Evolutionary conservation across 768 basidiomycete species (phyloP), one percentile per base, ranked within the genome.

Genomic region (Hericium rajendrae): DNA sequence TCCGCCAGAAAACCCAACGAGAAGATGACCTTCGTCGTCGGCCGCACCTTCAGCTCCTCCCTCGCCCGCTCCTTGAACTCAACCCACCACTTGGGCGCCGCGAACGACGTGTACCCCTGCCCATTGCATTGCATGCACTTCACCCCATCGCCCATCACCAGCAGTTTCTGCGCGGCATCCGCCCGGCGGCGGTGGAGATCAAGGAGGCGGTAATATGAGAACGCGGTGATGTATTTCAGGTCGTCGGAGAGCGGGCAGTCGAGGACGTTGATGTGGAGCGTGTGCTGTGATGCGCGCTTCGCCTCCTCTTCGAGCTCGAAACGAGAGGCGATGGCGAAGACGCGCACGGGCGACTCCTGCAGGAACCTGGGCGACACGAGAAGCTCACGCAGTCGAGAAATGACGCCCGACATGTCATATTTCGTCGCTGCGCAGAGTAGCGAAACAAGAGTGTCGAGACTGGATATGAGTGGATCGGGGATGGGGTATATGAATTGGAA

Each of bases 111-210:
- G 60, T 72, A 73, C 13, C 70, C 65, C 15, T 20, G 43, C 67
- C 81, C 80, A 41, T 84, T 87, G 63, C 85, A 89, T 59, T 84
- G 80, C 71, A 82, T 78, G 69, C 88, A 88, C 67, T 81, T 81
- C 61, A 85, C 64, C 38, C 78, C 74, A 3, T 75, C 73, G 0
- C 78, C 71, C 18, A 72, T 65, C 57, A 73, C 69, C 8, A 88
- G 67, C 41, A 83, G 67, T 12, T 71, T 72, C 32, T 73, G 69
- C 2, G 83, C 82, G 2, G 77, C 76, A 6, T 70, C 66, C 0
- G 76, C 73, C 6, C 86, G 82, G 12, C 70, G 70, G 26, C 74
- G 77, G 62, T 87, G 85, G 24, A 87, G 76, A 13, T 76, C 71
- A 28, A 88, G 74, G 48, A 88, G 78, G 10, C 76, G 79, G 63